phyloP scores from a whole-genome alignment of 345 rosid species.

The Crucihimalaya himalaica region DNA sequence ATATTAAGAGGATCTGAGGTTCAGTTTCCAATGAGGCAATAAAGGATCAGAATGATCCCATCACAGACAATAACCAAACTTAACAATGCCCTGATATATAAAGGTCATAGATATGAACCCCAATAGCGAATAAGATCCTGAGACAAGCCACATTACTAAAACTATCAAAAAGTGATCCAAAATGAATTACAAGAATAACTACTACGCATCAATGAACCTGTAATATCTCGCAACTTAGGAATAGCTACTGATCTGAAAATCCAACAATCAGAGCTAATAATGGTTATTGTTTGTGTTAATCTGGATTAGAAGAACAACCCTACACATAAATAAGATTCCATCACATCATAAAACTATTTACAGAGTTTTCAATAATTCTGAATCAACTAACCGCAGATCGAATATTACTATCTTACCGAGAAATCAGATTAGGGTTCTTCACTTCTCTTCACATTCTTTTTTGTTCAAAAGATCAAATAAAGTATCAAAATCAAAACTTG shows the following conservation, averaged over 20 bases:
- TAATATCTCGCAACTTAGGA: neutral
- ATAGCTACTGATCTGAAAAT: neutral
- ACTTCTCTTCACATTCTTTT: neutral
- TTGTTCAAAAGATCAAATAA: neutral
- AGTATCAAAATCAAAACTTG: neutral
- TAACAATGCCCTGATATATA: neutral
- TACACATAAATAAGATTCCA: constrained; percentile 4
- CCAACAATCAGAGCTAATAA: neutral
- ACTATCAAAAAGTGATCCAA: constrained; percentile 4
- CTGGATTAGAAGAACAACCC: neutral
- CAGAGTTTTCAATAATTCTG: constrained; percentile 8
- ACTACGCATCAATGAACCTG: neutral
- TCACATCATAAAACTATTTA: neutral
- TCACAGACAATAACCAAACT: neutral
- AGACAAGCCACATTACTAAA: constrained; percentile 17
- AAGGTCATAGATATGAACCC: neutral
- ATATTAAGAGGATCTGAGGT: neutral
- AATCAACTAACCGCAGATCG: constrained; percentile 7
- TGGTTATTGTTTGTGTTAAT: neutral
- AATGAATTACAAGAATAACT: constrained; percentile 4
- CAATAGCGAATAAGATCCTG: constrained; percentile 5
- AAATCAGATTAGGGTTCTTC: constrained; percentile 20
- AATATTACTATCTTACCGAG: neutral
- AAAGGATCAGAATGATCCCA: neutral
- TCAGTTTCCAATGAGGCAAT: neutral